Base-by-base conservation (phyloP, 164 flowering plant genomes). In the Cinnamomum chago region DNA sequence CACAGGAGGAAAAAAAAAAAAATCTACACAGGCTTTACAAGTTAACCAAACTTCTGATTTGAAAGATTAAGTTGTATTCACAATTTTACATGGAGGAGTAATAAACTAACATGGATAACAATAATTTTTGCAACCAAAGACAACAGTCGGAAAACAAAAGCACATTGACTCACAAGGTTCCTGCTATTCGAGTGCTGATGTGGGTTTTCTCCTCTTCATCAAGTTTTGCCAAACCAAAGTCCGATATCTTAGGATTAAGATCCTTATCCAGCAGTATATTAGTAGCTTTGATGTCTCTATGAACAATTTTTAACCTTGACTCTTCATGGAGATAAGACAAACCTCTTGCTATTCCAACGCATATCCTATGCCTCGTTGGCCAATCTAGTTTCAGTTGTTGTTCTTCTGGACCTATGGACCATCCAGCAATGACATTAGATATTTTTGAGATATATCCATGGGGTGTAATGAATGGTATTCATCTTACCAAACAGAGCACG, bases 281-380 rank as follows among this genome's bases (percentile, higher is more conserved):
- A 12, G 81, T 80, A 51, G 85, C 79, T 66, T 85, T 85, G 65
- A 87, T 85, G 73, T 84, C 87, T 55, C 87, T 79, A 33, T 85
- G 90, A 70, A 87, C 85, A 75, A 87, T 84, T 73, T 83, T 84
- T 15, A 84, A 67, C 25, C 69, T 77, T 30, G 88, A 85, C 73
- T 86, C 90, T 76, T 87, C 88, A 70, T 87, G 90, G 9, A 87
- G 82, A 74, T 77, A 87, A 23, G 88, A 77, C 24, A 85, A 58
- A 71, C 90, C 90, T 69, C 76, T 86, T 15, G 88, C 88, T 67
- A 87, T 75, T 5, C 90, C 90, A 62, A 86, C 30, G 47, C 87
- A 85, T 27, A 86, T 81, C 58, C 69, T 82, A 4, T 66, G 76
- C 70, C 85, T 80, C 3, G 82, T 84, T 4, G 77, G 52, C 90